These are phyloP conservation scores for Backusella psychrophila DNA, from an alignment of 192 early-diverging fungal genomes.

Conservation along the genomic window DNA sequence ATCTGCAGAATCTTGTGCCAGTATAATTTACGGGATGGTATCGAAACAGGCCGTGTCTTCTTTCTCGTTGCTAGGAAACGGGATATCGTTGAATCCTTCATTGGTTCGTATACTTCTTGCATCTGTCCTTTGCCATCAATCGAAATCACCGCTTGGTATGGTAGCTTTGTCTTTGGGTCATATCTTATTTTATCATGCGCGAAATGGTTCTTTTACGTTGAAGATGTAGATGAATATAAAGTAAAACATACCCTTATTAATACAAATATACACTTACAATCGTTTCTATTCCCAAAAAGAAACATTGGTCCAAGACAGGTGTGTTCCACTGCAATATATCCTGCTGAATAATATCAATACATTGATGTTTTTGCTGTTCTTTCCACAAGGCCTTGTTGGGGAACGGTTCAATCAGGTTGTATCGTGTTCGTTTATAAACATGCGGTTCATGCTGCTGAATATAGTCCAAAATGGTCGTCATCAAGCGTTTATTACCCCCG, in stretches of 20 bases:
- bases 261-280: constrained; percentile 53
- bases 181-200: constrained; percentile 94
- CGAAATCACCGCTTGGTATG: constrained; percentile 79
- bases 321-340: constrained; percentile 89
- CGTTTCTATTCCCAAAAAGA: constrained; percentile 95
- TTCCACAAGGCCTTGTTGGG: constrained; percentile 43
- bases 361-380: constrained; percentile 42
- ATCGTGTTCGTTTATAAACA: constrained; percentile 76
- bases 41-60: constrained; percentile 48
- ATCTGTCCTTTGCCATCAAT: constrained; percentile 81
- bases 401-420: constrained; percentile 85
- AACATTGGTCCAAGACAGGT: constrained; percentile 70
- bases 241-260: background rate
- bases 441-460: constrained; percentile 74
- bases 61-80: constrained; percentile 64
- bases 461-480: constrained; percentile 90
- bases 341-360: constrained; percentile 82
- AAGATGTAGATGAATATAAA: background rate
- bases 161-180: constrained; percentile 63
- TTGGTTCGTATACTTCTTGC: constrained; percentile 77
- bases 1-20: constrained; percentile 74
- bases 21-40: constrained; percentile 43
- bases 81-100: constrained; percentile 72
- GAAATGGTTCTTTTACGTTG: constrained; percentile 77
- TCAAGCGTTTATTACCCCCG: constrained; percentile 92